Percentiles rank a stretch among this genome's conserved stretches.
Evolutionary conservation across 1,284 basidiomycete species (phyloP).

Genomic region (Melampsora larici-populina): DNA sequence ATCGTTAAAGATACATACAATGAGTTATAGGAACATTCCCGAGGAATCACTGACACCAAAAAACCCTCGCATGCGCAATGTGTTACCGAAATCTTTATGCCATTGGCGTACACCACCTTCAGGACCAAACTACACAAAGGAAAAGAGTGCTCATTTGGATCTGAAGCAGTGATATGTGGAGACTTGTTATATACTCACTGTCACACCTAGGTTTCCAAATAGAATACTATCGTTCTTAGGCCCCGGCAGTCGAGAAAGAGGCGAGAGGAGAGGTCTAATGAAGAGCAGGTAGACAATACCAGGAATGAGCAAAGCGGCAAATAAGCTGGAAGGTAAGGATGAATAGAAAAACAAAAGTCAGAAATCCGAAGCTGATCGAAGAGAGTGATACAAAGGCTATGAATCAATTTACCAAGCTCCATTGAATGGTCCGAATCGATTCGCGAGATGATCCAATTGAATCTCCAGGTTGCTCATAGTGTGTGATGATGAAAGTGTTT

Average conservation of each 20-base stretch:
- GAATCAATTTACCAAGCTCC: too few relatives aligned
- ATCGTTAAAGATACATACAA: too few relatives aligned
- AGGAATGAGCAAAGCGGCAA: background rate
- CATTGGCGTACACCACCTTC: background rate
- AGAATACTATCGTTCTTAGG: background rate
- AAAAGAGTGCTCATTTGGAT: too few relatives aligned
- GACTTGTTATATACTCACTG: background rate
- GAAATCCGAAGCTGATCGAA: too few relatives aligned
- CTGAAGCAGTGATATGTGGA: background rate
- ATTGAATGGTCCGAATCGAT: too few relatives aligned
- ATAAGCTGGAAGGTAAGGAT: background rate
- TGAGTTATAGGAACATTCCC: too few relatives aligned
- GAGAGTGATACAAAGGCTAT: too few relatives aligned
- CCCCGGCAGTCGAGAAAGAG: background rate
- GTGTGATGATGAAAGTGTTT: too few relatives aligned
- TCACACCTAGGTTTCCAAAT: background rate
- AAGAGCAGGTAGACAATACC: background rate
- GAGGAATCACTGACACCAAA: conserved; percentile 4
- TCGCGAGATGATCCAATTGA: too few relatives aligned
- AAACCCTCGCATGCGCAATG: background rate
- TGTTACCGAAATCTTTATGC: background rate
- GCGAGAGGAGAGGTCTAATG: background rate
- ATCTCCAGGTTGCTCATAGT: too few relatives aligned
- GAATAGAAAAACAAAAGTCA: background rate
- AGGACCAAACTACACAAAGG: background rate